A percentile compares a stretch with the other conserved stretches of the same genome.
phyloP scores from a whole-genome alignment of 2,329 filamentous ascomycete species.

The Ampelomyces quisqualis region DNA sequence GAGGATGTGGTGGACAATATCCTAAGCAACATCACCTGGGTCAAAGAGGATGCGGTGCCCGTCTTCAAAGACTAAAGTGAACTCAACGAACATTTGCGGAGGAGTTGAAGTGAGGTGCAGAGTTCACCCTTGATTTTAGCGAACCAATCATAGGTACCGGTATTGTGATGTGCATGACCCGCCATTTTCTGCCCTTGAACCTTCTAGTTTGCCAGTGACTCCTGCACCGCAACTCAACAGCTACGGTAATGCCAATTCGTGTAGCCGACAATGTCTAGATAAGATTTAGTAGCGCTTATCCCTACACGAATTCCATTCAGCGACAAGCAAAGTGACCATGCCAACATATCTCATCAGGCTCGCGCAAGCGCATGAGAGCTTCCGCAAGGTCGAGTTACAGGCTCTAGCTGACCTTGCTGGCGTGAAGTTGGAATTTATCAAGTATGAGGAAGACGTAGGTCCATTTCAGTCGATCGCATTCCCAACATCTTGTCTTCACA shows the following conservation, averaged over 20 bases:
- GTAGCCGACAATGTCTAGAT: not conserved
- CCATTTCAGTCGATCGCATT: not conserved
- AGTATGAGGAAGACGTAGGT: constrained; percentile 72
- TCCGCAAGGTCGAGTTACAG: constrained; percentile 79
- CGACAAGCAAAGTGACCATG: constrained; percentile 23
- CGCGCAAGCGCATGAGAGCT: constrained; percentile 86
- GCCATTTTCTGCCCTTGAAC: constrained; percentile 14
- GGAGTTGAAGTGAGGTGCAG: not conserved
- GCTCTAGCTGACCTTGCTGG: constrained; percentile 71
- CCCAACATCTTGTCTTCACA: not conserved
- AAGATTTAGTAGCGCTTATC: not conserved
- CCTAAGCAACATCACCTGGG: not conserved
- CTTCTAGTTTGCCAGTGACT: constrained; percentile 16
- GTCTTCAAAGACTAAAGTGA: not conserved
- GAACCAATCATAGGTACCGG: constrained; percentile 17
- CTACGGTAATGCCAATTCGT: too few species aligned
- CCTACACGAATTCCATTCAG: not conserved
- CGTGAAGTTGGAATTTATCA: constrained; percentile 69
- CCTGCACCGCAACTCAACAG: constrained; percentile 5
- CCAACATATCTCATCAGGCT: constrained; percentile 84
- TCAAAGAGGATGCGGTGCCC: not conserved
- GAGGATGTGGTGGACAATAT: not conserved
- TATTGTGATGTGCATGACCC: constrained; percentile 9
- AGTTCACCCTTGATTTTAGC: constrained; percentile 6
- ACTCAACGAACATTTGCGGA: not conserved